These are phyloP conservation scores for Talaromyces proteolyticus DNA, from an alignment of 495 filamentous ascomycete genomes.

Conservation along the genomic window DNA sequence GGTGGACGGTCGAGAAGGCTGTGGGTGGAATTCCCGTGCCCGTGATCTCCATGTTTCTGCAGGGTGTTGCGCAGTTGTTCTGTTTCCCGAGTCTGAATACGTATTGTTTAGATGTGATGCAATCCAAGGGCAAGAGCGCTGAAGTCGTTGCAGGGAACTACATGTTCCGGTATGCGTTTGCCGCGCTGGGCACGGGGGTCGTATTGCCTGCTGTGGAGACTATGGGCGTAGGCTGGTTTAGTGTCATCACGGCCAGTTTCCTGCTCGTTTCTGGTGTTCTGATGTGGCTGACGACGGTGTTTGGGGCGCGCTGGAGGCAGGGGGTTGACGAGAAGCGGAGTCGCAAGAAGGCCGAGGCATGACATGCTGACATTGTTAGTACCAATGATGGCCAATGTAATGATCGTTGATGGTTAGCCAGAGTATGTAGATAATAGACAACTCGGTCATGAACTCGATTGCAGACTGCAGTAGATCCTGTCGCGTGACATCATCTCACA, in stretches of 20 bases:
- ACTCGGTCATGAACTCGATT: too few species aligned
- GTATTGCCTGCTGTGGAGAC: constrained; percentile 58
- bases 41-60: constrained; percentile 63
- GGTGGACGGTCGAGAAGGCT: constrained; percentile 63
- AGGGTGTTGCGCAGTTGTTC: constrained; percentile 67
- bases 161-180: constrained; percentile 64
- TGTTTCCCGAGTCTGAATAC: constrained; percentile 70
- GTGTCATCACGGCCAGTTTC: constrained; percentile 50
- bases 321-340: constrained; percentile 34
- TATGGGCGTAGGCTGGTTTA: constrained; percentile 66
- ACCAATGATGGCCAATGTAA: too few species aligned
- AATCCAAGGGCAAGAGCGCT: constrained; percentile 43
- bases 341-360: constrained; percentile 7
- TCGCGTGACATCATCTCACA: too few species aligned
- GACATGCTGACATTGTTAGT: too few species aligned
- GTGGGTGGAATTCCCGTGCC: constrained; percentile 63
- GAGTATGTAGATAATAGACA: too few species aligned
- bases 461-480: too few species aligned
- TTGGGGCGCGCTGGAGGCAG: constrained; percentile 51
- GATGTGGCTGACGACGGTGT: constrained; percentile 41
- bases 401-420: too few species aligned
- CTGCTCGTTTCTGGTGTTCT: constrained; percentile 40
- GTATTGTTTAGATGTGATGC: constrained; percentile 74
- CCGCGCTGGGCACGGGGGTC: constrained; percentile 57
- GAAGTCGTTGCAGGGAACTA: constrained; percentile 74